These are phyloP conservation scores for Phaeotremella skinneri DNA, from an alignment of 768 basidiomycete genomes.

Conservation along the genomic window DNA sequence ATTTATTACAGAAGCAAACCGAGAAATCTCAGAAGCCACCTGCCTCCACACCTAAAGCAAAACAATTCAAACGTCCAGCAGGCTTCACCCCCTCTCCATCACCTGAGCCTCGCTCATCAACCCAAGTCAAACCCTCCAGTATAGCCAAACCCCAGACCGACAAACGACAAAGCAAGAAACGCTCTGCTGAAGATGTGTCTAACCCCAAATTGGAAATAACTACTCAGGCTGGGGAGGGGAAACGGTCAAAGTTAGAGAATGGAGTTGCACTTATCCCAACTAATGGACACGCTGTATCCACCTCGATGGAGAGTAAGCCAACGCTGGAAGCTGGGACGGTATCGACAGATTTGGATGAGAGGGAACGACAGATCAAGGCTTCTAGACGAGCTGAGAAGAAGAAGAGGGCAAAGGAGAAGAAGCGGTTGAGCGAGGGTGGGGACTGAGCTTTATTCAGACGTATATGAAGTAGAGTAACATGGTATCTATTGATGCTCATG, in stretches of 20 bases:
- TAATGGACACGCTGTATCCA: background rate
- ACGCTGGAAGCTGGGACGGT: too few species aligned
- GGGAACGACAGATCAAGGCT: conserved; percentile 29
- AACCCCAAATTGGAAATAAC: too few species aligned
- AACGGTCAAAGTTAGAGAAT: too few species aligned
- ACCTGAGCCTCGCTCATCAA: background rate
- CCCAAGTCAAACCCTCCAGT: background rate
- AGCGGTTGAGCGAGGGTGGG: background rate
- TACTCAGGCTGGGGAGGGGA: too few species aligned
- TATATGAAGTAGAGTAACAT: too few species aligned
- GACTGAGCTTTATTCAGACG: background rate
- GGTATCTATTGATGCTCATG: background rate
- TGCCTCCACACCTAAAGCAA: background rate
- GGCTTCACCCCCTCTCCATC: background rate
- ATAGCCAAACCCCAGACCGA: background rate
- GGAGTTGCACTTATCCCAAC: background rate
- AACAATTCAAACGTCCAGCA: background rate
- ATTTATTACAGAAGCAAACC: too few species aligned
- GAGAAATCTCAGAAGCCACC: too few species aligned
- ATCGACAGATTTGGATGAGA: conserved; percentile 22
- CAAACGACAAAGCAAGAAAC: background rate
- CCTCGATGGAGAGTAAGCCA: background rate
- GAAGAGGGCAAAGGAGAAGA: conserved; percentile 19
- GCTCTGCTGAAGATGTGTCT: too few species aligned
- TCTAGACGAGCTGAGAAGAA: conserved; percentile 32